A percentile compares a stretch with the other conserved stretches of the same genome.
Conservation (phyloP, 2,329 filamentous ascomycete species). For the Passalora sequoiae region DNA sequence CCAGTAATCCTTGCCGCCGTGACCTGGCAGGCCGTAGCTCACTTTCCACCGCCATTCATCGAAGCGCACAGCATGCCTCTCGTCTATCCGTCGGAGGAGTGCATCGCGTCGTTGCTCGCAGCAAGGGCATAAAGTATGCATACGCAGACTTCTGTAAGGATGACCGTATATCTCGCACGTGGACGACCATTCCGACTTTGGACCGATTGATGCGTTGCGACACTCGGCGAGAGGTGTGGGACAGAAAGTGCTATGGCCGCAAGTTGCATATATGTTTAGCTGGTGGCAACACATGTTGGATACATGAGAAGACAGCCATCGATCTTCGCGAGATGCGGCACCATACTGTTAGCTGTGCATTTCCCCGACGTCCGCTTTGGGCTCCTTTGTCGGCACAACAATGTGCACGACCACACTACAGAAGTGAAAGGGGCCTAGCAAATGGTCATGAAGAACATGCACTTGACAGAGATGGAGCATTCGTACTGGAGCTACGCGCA, state of each 20-base stretch:
- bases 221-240: slow-evolving; percentile 35
- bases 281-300: slow-evolving; percentile 41
- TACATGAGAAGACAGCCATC: too few relatives aligned
- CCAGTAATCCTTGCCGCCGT: slow-evolving; percentile 28
- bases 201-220: slow-evolving; percentile 27
- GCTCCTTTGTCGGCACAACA: not conserved
- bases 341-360: too few relatives aligned
- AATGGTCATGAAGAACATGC: too few relatives aligned
- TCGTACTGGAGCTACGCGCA: too few relatives aligned
- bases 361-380: not conserved
- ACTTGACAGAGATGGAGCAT: too few relatives aligned
- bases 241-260: slow-evolving; percentile 39
- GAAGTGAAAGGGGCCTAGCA: too few relatives aligned
- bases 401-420: too few relatives aligned
- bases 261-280: slow-evolving; percentile 39
- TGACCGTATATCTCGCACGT: slow-evolving; percentile 31
- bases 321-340: too few relatives aligned
- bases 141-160: slow-evolving; percentile 34
- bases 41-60: slow-evolving; percentile 42
- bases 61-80: slow-evolving; percentile 30
- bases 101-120: slow-evolving; percentile 30
- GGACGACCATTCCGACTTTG: slow-evolving; percentile 19
- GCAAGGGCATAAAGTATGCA: slow-evolving; percentile 32
- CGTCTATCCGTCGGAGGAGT: slow-evolving; percentile 27
- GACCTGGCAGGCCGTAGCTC: slow-evolving; percentile 33